Base-by-base conservation (phyloP, 768 basidiomycete genomes). In the Nevesoporus exiguus region DNA sequence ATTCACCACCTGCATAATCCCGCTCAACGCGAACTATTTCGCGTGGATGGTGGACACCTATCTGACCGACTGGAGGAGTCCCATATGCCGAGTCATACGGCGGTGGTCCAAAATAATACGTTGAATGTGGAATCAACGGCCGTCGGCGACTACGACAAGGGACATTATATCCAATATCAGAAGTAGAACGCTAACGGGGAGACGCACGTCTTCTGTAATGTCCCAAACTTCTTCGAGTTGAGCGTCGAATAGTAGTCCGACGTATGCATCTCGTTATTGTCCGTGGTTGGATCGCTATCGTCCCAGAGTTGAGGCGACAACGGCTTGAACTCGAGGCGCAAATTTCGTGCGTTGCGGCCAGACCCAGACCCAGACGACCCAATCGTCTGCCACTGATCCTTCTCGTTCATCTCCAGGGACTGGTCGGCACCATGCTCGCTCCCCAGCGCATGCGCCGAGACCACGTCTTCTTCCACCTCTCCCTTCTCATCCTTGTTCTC, bases 21-120 rank as follows among this genome's bases (percentile, higher is more conserved):
- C 97, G 75, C 70, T 98, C 96, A 39, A 99, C 76, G 42, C 96
- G 79, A 48, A 99, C 75, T 54, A 99, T 82, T 74, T 98, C 96
- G 49, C 95, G 84, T 15, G 96, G 95, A 61, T 91, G 85, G 66
- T 97, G 91, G 22, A 86, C 72, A 3, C 94, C 95, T 53, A 98
- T 88, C 48, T 86, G 85, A 1, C 96, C 96, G 7, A 87, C 73
- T 9, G 92, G 92, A 2, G 78, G 72, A 0, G 88, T 90, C 3
- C 91, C 90, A 66, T 82, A 97, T 27, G 90, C 90, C 33, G 89
- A 80, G 58, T 83, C 83, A n/a, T 79, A 67, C 3, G 85, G 77
- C 17, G 90, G 90, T 4, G 90, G 88, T 14, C 90, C 90, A 68
- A 85, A 88, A 68, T 90, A 90, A 71, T 93, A 93, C 22, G 88